Base-by-base conservation (phyloP, 352 stramenopile genomes). In the Pythium rhizo-oryzae region DNA sequence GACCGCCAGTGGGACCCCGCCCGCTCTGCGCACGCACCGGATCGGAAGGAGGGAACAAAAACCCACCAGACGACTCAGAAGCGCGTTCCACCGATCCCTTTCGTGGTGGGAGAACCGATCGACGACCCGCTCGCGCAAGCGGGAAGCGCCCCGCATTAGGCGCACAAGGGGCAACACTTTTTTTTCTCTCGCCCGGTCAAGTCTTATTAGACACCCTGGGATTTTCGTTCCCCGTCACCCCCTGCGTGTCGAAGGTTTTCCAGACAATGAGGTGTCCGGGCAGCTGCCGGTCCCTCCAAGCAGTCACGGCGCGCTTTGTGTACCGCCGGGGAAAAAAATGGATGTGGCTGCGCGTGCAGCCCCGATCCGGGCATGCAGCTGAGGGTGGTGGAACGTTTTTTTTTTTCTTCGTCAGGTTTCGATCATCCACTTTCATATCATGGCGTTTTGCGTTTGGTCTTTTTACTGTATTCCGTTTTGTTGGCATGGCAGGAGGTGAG, bases 21-120 rank as follows among this genome's bases (percentile, higher is more conserved):
- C 23, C 50, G n/a, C 23, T 39, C 50, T 30, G 23, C 30, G 30
- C 52, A 28, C 30, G 33, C 33, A 44, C 52, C 52, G 52, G 52
- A 58, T 58, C 52, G 57, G 44, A 49, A 33, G 58, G 46, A 50
- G 28, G 58, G 58, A 64, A 47, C 58, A 64, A 64, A 56, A 55
- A 55, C 35, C 49, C 30, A 47, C 46, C 59, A 59, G 50, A 56
- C 49, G 59, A 59, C 47, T 30, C 59, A 66, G 49, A 66, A 52
- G 39, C 47, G 18, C 23, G 59, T 53, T 33, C 43, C 18, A 35
- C 54, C 2, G 37, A 35, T 15, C 15, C 28, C 41, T 21, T 47
- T 47, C 41, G 41, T 8, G 41, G 41, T n/a, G 41, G 13, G 41
- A 60, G 11, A 7, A 43, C 30, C 35, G 19, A 35, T 49, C 37